phyloP scores from a whole-genome alignment of 805 yeast genomes.

The Pichia nanzhaoensis region DNA sequence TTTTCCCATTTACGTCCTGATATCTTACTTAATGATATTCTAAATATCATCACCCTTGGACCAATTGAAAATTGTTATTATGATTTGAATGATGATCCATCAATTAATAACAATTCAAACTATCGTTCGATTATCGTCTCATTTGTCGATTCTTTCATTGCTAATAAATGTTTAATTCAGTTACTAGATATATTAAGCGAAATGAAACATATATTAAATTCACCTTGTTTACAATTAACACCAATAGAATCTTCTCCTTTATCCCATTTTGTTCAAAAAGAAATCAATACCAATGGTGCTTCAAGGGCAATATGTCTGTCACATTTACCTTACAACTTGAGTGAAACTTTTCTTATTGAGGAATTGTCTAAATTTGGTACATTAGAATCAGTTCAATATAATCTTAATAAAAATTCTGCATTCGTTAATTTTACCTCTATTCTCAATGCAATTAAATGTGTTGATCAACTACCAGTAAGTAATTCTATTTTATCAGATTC shows the following conservation, averaged over 20 bases:
- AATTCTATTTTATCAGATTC: constrained; percentile 21
- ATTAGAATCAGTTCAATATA: constrained; percentile 32
- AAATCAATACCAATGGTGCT: constrained; percentile 29
- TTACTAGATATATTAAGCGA: constrained; percentile 14
- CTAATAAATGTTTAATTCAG: constrained; percentile 19
- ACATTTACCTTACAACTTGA: constrained; percentile 15
- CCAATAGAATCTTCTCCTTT: constrained; percentile 29
- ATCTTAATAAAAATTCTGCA: constrained; percentile 20
- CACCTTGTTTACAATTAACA: constrained; percentile 32
- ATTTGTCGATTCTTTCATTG: constrained; percentile 20
- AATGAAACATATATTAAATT: constrained; percentile 29
- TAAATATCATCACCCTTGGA: constrained; percentile 46
- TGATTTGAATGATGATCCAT: constrained; percentile 9
- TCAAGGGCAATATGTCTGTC: constrained; percentile 26
- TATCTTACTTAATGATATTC: constrained; percentile 18
- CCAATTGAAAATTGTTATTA: constrained; percentile 56
- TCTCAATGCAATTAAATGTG: constrained; percentile 39
- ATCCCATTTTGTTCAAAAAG: constrained; percentile 20
- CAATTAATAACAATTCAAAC: background rate
- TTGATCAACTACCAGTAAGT: constrained; percentile 31
- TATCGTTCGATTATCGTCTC: constrained; percentile 14
- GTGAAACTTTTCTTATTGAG: constrained; percentile 17
- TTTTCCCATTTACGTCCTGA: constrained; percentile 17
- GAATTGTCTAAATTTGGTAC: constrained; percentile 37
- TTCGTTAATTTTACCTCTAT: constrained; percentile 39